These are phyloP conservation scores for Eucalyptus fibrosa DNA, from an alignment of 345 rosid genomes.

Conservation along the genomic window DNA sequence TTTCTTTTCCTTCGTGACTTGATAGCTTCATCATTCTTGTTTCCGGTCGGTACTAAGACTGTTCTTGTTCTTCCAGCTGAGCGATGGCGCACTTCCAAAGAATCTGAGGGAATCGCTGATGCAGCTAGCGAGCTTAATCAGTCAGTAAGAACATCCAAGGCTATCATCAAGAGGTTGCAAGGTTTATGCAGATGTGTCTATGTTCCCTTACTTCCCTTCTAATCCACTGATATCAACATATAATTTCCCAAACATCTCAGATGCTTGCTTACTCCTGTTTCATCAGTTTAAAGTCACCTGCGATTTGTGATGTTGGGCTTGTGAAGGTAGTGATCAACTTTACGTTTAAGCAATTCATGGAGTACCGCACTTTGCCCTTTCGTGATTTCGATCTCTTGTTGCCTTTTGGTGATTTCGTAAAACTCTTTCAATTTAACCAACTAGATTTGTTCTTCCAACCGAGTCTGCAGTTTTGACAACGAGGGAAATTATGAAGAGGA, in stretches of 20 bases:
- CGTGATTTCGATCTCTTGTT: not conserved
- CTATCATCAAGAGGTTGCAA: not conserved
- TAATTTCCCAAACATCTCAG: not conserved
- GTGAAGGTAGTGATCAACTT: not conserved
- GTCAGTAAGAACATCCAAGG: not conserved
- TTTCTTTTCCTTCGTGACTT: not conserved
- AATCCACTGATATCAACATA: not conserved
- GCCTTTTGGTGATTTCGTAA: not conserved
- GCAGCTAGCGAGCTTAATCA: slow-evolving; percentile 1
- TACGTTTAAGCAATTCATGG: not conserved
- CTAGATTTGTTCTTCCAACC: not conserved
- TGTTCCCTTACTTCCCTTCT: not conserved
- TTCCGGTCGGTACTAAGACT: not conserved
- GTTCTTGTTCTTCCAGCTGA: not conserved
- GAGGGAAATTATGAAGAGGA: not conserved
- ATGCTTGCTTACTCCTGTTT: not conserved
- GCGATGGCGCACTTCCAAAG: slow-evolving; percentile 19
- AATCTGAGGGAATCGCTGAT: slow-evolving; percentile 20
- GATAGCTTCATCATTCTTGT: not conserved
- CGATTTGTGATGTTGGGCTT: not conserved
- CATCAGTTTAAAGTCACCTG: not conserved
- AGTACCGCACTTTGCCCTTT: not conserved
- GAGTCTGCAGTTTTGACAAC: not conserved
- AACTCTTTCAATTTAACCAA: not conserved
- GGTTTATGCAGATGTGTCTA: not conserved